These are phyloP conservation scores for Trichosanthes truncata DNA, from an alignment of 306 rosid genomes.

Conservation along the genomic window DNA sequence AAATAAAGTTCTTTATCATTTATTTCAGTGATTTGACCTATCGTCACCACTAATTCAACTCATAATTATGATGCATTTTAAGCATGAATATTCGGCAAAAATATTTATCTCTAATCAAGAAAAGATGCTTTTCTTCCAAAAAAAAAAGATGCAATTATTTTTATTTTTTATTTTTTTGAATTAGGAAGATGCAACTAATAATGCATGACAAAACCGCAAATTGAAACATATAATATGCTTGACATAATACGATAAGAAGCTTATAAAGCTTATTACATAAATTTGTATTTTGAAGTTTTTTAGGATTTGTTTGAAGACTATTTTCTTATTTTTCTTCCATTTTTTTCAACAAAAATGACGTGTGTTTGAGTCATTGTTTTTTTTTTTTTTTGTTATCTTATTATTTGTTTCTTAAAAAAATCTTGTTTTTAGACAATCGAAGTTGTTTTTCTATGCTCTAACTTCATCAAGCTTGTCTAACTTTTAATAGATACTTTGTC, in stretches of 20 bases:
- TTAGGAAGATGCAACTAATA: not conserved
- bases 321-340: not conserved
- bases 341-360: not conserved
- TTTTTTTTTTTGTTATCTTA: not conserved
- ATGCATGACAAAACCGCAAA: not conserved
- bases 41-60: not conserved
- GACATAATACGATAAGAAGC: not conserved
- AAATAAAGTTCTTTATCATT: not conserved
- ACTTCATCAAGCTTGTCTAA: not conserved
- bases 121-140: no score
- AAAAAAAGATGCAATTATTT: no score
- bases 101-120: not conserved
- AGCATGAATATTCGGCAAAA: not conserved
- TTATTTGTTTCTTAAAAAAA: not conserved
- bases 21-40: not conserved
- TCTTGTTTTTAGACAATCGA: not conserved
- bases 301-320: not conserved
- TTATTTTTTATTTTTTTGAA: no score
- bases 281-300: not conserved
- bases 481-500: not conserved
- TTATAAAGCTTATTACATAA: not conserved
- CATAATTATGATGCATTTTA: not conserved
- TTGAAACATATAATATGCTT: not conserved
- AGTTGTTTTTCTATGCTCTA: not conserved
- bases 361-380: not conserved